Conservation (phyloP, 768 basidiomycete genomes). For the Rhodotorula babjevae region DNA sequence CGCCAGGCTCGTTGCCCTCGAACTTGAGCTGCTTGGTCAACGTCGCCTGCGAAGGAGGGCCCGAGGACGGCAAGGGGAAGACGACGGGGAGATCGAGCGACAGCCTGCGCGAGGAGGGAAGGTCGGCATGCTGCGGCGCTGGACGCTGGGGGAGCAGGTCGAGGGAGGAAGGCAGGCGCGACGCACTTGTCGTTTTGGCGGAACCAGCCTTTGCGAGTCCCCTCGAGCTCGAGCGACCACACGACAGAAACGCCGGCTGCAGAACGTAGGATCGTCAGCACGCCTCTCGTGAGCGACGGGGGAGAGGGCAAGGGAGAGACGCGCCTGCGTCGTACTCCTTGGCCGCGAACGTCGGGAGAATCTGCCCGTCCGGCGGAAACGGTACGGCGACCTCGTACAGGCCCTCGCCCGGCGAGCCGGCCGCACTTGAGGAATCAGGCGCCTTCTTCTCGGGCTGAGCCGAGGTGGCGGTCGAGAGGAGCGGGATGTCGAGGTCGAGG, state of each 20-base stretch:
- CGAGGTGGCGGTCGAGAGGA: background rate
- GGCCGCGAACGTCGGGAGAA: constrained; percentile 3
- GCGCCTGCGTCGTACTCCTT: background rate
- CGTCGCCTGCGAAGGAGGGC: background rate
- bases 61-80: background rate
- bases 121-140: too few species aligned
- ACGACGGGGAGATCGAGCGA: constrained; percentile 10
- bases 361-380: background rate
- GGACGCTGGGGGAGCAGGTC: too few species aligned
- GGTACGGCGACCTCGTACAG: constrained; percentile 22
- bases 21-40: constrained; percentile 7
- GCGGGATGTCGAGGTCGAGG: constrained; percentile 19
- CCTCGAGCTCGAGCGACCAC: constrained; percentile 9
- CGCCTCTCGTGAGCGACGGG: background rate
- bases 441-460: constrained; percentile 3
- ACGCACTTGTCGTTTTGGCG: constrained; percentile 1
- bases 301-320: background rate
- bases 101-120: background rate
- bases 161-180: too few species aligned
- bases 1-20: background rate
- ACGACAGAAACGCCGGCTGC: background rate
- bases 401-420: background rate
- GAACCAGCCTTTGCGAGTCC: constrained; percentile 9
- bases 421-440: too few species aligned
- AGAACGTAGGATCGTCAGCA: background rate